Percentiles rank a stretch among this genome's conserved stretches.
Conservation (phyloP, 2,329 filamentous ascomycete species). For the Colletotrichum sansevieriae region DNA sequence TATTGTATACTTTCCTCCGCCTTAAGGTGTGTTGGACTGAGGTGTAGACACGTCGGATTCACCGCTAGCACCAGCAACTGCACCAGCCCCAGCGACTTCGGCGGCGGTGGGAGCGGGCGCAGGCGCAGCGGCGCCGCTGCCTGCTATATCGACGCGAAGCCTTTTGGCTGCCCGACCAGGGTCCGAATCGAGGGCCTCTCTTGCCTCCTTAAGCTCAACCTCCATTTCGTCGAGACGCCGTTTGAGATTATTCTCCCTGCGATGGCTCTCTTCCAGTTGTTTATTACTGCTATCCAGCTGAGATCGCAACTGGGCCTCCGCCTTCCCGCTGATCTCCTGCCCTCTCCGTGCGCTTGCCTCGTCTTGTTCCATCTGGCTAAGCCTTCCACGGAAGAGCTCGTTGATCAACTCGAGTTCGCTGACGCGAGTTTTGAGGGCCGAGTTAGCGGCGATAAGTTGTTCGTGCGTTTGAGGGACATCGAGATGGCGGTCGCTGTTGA, state of each 20-base stretch:
- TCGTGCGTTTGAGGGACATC: constrained; percentile 84
- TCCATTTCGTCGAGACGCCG: constrained; percentile 85
- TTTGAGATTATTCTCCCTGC: constrained; percentile 85
- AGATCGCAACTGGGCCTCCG: constrained; percentile 68
- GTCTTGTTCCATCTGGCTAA: constrained; percentile 83
- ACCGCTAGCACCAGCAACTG: neutral
- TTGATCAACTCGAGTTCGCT: constrained; percentile 97
- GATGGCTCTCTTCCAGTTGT: constrained; percentile 81
- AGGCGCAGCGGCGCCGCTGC: too few species aligned
- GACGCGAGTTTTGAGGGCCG: constrained; percentile 92
- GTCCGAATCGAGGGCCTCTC: constrained; percentile 35
- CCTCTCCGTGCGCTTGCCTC: constrained; percentile 76
- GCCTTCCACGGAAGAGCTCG: constrained; percentile 80
- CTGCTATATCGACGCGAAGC: constrained; percentile 16
- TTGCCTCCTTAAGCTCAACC: constrained; percentile 61
- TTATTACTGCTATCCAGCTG: constrained; percentile 64
- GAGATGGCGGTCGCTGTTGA: constrained; percentile 72
- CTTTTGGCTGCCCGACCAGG: constrained; percentile 38
- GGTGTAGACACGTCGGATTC: constrained; percentile 40
- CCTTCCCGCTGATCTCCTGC: constrained; percentile 67
- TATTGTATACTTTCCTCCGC: neutral
- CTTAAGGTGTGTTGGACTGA: constrained; percentile 34
- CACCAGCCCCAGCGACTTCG: constrained; percentile 15
- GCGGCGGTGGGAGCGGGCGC: too few species aligned
- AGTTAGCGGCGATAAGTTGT: constrained; percentile 83